Conservation (phyloP, 768 basidiomycete genomes). For the Pholiota molesta region DNA sequence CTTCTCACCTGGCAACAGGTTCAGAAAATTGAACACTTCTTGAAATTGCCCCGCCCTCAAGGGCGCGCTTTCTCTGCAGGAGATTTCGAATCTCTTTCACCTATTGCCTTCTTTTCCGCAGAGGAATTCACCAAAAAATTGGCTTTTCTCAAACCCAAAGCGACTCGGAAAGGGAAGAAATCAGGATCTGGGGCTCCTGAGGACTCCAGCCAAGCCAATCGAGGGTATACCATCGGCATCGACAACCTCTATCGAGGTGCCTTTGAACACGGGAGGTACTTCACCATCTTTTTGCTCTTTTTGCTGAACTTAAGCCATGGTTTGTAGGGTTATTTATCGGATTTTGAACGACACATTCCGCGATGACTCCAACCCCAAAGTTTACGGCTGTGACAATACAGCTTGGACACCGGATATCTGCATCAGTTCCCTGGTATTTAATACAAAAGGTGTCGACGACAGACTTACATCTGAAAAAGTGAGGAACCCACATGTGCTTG, state of each 20-base stretch:
- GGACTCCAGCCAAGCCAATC: slow-evolving; percentile 49
- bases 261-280: slow-evolving; percentile 54
- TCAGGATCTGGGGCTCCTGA: slow-evolving; percentile 9
- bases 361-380: slow-evolving; percentile 9
- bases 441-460: slow-evolving; percentile 26
- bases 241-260: slow-evolving; percentile 34
- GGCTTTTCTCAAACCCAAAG: slow-evolving; percentile 38
- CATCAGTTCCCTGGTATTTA: slow-evolving; percentile 31
- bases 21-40: slow-evolving; percentile 18
- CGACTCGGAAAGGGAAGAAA: slow-evolving; percentile 29
- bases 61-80: not conserved
- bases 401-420: slow-evolving; percentile 26
- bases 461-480: slow-evolving; percentile 23
- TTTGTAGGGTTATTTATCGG: slow-evolving; percentile 24
- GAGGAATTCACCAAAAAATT: slow-evolving; percentile 41
- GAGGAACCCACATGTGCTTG: slow-evolving; percentile 28
- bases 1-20: slow-evolving; percentile 40
- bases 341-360: slow-evolving; percentile 21
- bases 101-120: slow-evolving; percentile 40
- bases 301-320: not conserved
- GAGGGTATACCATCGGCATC: slow-evolving; percentile 30
- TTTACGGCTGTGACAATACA: slow-evolving; percentile 23
- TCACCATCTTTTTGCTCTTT: not conserved
- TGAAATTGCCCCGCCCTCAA: not conserved
- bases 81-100: slow-evolving; percentile 50